Conservation (phyloP, 2,329 filamentous ascomycete species). For the Penicillium sp. region DNA sequence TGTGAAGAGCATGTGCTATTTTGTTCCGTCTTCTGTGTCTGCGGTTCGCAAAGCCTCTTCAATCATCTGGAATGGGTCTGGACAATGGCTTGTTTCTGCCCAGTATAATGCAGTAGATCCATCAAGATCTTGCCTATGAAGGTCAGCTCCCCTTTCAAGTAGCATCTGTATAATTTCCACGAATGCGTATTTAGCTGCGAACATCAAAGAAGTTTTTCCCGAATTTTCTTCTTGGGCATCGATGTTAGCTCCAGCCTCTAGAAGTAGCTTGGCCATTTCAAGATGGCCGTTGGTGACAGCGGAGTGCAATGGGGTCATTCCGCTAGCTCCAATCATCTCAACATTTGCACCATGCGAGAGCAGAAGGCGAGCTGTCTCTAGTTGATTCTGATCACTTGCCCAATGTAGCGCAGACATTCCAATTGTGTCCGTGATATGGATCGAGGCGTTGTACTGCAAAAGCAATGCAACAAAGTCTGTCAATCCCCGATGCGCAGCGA, state of each 20-base stretch:
- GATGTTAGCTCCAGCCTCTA: constrained; percentile 22
- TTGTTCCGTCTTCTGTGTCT: too few species aligned
- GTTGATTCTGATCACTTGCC: constrained; percentile 1
- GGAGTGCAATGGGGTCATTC: constrained; percentile 6
- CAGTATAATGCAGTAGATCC: constrained; percentile 4
- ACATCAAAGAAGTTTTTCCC: constrained; percentile 11
- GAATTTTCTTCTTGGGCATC: constrained; percentile 13
- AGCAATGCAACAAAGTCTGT: constrained; percentile 11
- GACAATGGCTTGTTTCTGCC: not conserved
- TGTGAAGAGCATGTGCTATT: too few species aligned
- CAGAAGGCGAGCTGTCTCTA: constrained; percentile 4
- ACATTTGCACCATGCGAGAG: constrained; percentile 9
- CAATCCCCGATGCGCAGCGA: constrained; percentile 16
- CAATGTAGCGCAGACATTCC: constrained; percentile 11
- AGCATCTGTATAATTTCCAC: not conserved
- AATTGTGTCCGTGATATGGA: not conserved
- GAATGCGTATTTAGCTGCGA: not conserved
- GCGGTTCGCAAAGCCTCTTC: not conserved
- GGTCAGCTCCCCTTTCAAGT: not conserved
- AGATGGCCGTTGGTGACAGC: constrained; percentile 5
- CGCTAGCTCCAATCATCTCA: not conserved
- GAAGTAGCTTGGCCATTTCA: constrained; percentile 21
- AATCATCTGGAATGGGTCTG: not conserved
- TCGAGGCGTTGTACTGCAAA: constrained; percentile 5
- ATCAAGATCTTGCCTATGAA: not conserved